These are phyloP conservation scores for Trichoderma oligosporum DNA, from an alignment of 2,329 filamentous ascomycete genomes.

Conservation along the genomic window DNA sequence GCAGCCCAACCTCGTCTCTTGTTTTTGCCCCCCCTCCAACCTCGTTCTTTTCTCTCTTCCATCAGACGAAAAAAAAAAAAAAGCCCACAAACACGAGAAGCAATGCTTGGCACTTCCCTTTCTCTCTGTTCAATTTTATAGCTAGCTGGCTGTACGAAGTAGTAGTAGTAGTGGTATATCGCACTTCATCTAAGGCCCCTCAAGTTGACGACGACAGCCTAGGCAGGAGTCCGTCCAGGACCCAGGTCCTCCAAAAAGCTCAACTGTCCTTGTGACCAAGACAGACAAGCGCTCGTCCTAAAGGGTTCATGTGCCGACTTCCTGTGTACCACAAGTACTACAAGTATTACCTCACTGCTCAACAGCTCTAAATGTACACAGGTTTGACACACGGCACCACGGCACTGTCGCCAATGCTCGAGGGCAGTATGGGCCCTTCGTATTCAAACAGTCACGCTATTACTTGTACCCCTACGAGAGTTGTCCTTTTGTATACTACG, in stretches of 20 bases:
- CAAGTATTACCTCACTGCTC: background rate
- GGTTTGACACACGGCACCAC: slow-evolving; percentile 4
- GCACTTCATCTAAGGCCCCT: no score
- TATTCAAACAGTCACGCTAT: slow-evolving; percentile 7
- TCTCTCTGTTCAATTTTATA: background rate
- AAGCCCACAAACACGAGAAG: slow-evolving; percentile 11
- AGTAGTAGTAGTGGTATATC: no score
- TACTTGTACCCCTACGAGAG: background rate
- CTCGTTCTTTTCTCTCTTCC: background rate
- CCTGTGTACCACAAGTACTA: no score
- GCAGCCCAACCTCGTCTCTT: no score
- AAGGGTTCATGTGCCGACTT: no score
- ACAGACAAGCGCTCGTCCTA: background rate
- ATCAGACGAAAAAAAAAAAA: background rate
- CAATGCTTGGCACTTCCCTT: background rate
- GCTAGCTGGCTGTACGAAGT: no score
- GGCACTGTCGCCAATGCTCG: background rate
- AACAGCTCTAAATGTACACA: background rate
- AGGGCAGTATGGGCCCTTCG: slow-evolving; percentile 9
- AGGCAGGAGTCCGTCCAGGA: no score
- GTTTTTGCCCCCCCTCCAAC: background rate
- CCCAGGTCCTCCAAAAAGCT: background rate
- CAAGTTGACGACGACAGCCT: no score
- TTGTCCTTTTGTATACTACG: background rate
- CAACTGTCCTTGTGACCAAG: background rate